Percentiles rank a stretch among this genome's conserved stretches.
Conservation (phyloP, 2,329 filamentous ascomycete species). For the Trichoderma lentiforme region DNA sequence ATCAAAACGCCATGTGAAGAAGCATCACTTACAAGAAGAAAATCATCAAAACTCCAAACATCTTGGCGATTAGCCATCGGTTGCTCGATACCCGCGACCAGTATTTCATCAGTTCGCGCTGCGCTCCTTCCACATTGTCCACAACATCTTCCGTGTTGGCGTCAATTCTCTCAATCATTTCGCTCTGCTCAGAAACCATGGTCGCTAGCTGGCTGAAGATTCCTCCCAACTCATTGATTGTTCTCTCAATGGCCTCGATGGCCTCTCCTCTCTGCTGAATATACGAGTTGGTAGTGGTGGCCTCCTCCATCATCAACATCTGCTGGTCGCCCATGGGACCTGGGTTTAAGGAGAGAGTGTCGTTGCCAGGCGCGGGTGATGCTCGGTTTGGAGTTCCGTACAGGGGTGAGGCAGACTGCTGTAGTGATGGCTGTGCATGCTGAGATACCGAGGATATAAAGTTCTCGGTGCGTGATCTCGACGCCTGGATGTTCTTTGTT, state of each 20-base stretch:
- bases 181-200: conserved; percentile 96
- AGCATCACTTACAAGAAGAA: conserved; percentile 65
- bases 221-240: conserved; percentile 82
- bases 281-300: conserved; percentile 79
- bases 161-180: conserved; percentile 96
- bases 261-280: conserved; percentile 92
- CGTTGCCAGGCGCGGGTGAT: conserved; percentile 63
- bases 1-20: not conserved
- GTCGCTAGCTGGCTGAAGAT: conserved; percentile 93
- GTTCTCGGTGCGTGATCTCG: conserved; percentile 86
- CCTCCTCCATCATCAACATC: conserved; percentile 89
- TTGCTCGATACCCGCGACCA: conserved; percentile 94
- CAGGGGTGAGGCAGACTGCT: conserved; percentile 77
- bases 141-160: conserved; percentile 97
- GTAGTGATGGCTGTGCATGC: conserved; percentile 64
- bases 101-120: conserved; percentile 93
- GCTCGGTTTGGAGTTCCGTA: conserved; percentile 75
- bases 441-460: conserved; percentile 89
- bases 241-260: conserved; percentile 94
- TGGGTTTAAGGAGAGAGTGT: conserved; percentile 78
- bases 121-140: conserved; percentile 95
- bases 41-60: conserved; percentile 83
- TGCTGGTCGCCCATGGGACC: conserved; percentile 69
- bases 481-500: conserved; percentile 97
- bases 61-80: conserved; percentile 86